phyloP scores from a whole-genome alignment of 768 basidiomycete species.

The Russula earlei region DNA sequence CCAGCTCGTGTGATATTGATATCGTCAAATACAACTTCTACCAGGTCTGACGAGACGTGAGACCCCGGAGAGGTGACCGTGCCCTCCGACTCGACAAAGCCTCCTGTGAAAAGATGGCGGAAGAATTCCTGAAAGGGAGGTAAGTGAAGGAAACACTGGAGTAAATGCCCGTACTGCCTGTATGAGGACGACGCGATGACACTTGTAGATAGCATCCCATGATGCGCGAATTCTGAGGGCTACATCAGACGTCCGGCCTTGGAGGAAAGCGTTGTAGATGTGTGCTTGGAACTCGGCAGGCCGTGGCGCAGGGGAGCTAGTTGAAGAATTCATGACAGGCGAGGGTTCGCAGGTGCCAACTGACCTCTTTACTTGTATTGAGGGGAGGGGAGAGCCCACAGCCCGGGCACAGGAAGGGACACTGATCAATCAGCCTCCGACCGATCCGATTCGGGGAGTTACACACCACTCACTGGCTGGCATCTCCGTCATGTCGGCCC shows the following conservation, averaged over 20 bases:
- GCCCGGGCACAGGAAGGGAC: too few species aligned
- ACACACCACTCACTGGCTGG: neutral
- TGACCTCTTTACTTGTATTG: too few species aligned
- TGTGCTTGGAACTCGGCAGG: constrained; percentile 60
- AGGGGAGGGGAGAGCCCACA: too few species aligned
- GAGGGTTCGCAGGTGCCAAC: too few species aligned
- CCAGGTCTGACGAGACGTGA: constrained; percentile 38
- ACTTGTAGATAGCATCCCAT: constrained; percentile 64
- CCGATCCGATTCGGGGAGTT: neutral
- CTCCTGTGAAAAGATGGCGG: constrained; percentile 74
- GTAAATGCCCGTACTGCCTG: constrained; percentile 50
- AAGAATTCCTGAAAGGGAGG: constrained; percentile 63
- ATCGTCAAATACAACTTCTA: constrained; percentile 72
- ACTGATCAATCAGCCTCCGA: neutral
- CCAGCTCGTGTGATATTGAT: constrained; percentile 82
- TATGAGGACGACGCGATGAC: constrained; percentile 81
- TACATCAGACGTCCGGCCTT: constrained; percentile 69
- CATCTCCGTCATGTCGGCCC: constrained; percentile 32
- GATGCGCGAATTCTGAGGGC: constrained; percentile 56
- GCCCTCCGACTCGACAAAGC: constrained; percentile 54
- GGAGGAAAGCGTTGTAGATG: constrained; percentile 64
- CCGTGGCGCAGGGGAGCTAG: constrained; percentile 35
- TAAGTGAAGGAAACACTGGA: neutral
- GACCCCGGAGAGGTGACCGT: constrained; percentile 5
- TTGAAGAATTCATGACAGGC: constrained; percentile 30